Base-by-base conservation (phyloP, 179 eudicot species). In the Actinidia polygama region DNA sequence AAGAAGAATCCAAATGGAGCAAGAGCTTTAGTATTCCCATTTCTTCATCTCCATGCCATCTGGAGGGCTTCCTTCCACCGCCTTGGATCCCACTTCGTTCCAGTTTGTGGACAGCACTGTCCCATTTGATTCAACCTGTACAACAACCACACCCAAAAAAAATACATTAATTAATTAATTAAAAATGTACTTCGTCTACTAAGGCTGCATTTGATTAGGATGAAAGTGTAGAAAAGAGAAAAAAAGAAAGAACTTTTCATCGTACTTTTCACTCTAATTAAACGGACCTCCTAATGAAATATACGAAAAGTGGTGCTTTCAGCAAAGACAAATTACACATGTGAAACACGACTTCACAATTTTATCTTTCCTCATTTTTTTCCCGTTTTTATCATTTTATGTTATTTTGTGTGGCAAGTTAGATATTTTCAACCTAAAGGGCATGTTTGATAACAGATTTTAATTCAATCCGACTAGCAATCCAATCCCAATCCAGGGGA, bases 11-110 rank as follows among this genome's bases (percentile, higher is more conserved):
- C 72, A 78, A 6, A 19, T 16, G 62, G 44, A 18, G 23, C 36
- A 64, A 49, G 10, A 18, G 62, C 36, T 53, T 81, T 74, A 97
- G 78, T 84, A 87, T 84, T 97, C 97, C 97, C 98, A 97, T 85
- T 93, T 95, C 92, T 89, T 94, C 94, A 94, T 18, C 91, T 95
- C 99, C 99, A 97, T 97, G 75, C 98, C 98, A 82, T 97, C 98
- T 0, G 99, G 99, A 82, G 99, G 91, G 83, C 92, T 94, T 77
- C 95, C 97, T 80, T 97, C 98, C 1, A 97, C 92, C 93, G 86
- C 91, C 95, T 94, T 97, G 6, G 89, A 63, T 7, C 98, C 98
- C 80, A 97, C 99, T 73, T 97, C 98, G 85, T 90, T 97, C 99
- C 99, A 97, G 86, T 97, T 95, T 21, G 98, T 97, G 8, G 98